These are phyloP conservation scores for Coniochaeta sp. DNA, from an alignment of 2,329 filamentous ascomycete genomes.

Conservation along the genomic window DNA sequence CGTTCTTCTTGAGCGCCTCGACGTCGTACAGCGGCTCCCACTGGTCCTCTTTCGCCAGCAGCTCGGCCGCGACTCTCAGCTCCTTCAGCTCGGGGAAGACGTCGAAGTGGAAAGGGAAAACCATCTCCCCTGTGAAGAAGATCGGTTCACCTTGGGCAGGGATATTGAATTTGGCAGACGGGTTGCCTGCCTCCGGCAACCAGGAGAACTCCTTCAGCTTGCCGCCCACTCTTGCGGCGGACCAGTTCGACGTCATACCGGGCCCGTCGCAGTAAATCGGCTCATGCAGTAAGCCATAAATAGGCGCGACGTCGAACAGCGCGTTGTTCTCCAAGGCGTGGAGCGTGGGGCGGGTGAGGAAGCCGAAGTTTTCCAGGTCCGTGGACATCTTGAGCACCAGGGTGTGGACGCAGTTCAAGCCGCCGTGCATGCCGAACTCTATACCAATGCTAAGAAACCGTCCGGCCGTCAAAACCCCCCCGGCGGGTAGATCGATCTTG, in stretches of 20 bases:
- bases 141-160: slow-evolving; percentile 44
- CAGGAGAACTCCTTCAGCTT: slow-evolving; percentile 40
- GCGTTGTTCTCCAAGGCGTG: slow-evolving; percentile 59
- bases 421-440: slow-evolving; percentile 71
- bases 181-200: slow-evolving; percentile 26
- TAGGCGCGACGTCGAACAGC: slow-evolving; percentile 66
- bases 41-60: slow-evolving; percentile 58
- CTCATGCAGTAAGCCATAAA: slow-evolving; percentile 86
- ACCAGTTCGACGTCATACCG: slow-evolving; percentile 62
- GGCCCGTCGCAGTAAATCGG: slow-evolving; percentile 73
- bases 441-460: slow-evolving; percentile 75
- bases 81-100: slow-evolving; percentile 69
- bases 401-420: slow-evolving; percentile 67
- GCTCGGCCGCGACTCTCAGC: slow-evolving; percentile 61
- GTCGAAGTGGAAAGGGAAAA: slow-evolving; percentile 79
- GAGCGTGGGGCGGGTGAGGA: slow-evolving; percentile 66
- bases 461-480: slow-evolving; percentile 64
- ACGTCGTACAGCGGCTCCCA: slow-evolving; percentile 77
- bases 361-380: slow-evolving; percentile 71
- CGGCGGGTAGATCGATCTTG: slow-evolving; percentile 57
- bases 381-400: slow-evolving; percentile 62
- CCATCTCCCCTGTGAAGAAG: slow-evolving; percentile 88
- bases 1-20: slow-evolving; percentile 63
- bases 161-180: slow-evolving; percentile 9
- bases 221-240: slow-evolving; percentile 58